phyloP scores from a whole-genome alignment of 2,329 filamentous ascomycete species.

The Ascochyta clinopodiicola region DNA sequence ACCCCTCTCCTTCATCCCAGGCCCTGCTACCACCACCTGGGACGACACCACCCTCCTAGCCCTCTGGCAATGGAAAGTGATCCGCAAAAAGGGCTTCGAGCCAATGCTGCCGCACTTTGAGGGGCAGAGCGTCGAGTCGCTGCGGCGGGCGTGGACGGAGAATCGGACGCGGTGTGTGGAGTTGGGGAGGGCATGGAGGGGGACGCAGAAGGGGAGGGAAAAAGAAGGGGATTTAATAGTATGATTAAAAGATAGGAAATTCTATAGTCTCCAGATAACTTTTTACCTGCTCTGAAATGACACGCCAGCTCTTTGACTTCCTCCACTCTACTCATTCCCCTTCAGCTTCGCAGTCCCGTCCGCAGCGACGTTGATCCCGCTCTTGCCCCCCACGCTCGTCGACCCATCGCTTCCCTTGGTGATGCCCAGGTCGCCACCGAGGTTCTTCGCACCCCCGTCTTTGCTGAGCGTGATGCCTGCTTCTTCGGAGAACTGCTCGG shows the following conservation, averaged over 20 bases:
- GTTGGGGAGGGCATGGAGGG: constrained; percentile 5
- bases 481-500: constrained; percentile 39
- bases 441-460: constrained; percentile 34
- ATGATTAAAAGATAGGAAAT: too few species aligned
- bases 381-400: constrained; percentile 38
- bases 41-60: background rate
- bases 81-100: constrained; percentile 10
- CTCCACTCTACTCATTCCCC: constrained; percentile 2
- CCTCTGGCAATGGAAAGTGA: constrained; percentile 6
- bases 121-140: background rate
- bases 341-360: constrained; percentile 32
- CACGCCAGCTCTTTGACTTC: too few species aligned
- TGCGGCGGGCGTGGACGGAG: background rate
- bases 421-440: constrained; percentile 43
- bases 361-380: constrained; percentile 40
- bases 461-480: constrained; percentile 35
- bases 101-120: background rate
- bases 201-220: too few species aligned
- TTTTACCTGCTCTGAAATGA: too few species aligned
- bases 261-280: too few species aligned
- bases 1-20: too few species aligned
- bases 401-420: constrained; percentile 43
- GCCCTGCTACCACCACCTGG: background rate
- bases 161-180: background rate
- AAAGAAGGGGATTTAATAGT: too few species aligned